phyloP scores from a whole-genome alignment of 345 rosid species.

The Syzygium jambos region DNA sequence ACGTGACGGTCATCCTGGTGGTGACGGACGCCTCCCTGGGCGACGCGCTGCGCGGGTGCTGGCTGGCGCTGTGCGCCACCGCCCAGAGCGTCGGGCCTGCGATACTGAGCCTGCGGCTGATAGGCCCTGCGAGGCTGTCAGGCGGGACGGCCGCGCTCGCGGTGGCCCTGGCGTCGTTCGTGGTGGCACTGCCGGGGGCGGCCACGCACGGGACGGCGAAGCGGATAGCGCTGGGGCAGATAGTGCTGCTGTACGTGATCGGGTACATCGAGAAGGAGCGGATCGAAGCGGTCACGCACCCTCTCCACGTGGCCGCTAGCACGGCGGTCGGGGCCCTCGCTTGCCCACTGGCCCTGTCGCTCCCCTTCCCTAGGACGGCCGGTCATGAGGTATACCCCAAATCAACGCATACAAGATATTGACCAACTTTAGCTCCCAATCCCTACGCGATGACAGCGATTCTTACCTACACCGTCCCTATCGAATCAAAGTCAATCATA shows the following conservation, averaged over 20 bases:
- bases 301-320: conserved; percentile 68
- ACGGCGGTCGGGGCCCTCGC: conserved; percentile 75
- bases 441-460: background rate
- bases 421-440: background rate
- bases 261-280: conserved; percentile 46
- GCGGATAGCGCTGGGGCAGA: conserved; percentile 79
- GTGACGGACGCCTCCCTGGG: conserved; percentile 74
- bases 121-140: conserved; percentile 57
- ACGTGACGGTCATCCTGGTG: conserved; percentile 54
- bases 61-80: conserved; percentile 73
- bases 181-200: conserved; percentile 49
- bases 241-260: conserved; percentile 54
- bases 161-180: conserved; percentile 46
- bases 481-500: too few relatives aligned
- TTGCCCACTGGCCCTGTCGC: conserved; percentile 52
- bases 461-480: too few relatives aligned
- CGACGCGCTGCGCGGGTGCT: conserved; percentile 57
- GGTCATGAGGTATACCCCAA: conserved; percentile 48
- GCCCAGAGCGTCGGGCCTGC: conserved; percentile 64
- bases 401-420: background rate
- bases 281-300: conserved; percentile 54
- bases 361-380: conserved; percentile 79
- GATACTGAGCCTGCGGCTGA: conserved; percentile 47
- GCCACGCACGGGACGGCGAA: conserved; percentile 54
- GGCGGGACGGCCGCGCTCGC: conserved; percentile 42